A percentile compares a stretch with the other conserved stretches of the same genome.
Conservation (phyloP, 106 monocot species). For the Apostasia ramifera region DNA sequence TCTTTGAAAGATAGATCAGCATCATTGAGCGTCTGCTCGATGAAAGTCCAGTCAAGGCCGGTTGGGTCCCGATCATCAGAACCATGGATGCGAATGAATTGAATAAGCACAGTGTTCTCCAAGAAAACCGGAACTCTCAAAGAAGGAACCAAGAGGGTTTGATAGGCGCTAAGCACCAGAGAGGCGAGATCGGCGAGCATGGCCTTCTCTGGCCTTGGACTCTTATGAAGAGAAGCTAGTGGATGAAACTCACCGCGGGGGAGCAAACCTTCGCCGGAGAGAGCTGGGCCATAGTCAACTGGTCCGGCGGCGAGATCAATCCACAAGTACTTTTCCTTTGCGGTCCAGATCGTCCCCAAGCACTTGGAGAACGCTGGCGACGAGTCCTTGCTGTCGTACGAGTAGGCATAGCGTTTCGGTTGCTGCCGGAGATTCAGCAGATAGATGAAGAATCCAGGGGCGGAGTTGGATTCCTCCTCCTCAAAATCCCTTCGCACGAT, state of each 20-base stretch:
- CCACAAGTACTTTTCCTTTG: constrained; percentile 68
- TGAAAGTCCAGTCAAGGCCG: constrained; percentile 47
- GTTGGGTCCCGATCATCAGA: constrained; percentile 20
- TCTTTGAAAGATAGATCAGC: constrained; percentile 38
- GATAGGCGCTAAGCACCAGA: constrained; percentile 60
- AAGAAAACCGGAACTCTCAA: constrained; percentile 68
- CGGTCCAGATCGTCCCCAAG: constrained; percentile 58
- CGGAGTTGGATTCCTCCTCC: constrained; percentile 24
- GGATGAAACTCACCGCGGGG: constrained; percentile 92
- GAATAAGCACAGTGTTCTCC: constrained; percentile 41
- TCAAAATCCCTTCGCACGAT: constrained; percentile 41
- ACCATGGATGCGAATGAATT: constrained; percentile 70
- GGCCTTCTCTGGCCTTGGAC: constrained; percentile 39
- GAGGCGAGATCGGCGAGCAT: constrained; percentile 67
- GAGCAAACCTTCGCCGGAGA: constrained; percentile 82
- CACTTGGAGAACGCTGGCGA: constrained; percentile 61
- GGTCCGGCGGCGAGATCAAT: constrained; percentile 87
- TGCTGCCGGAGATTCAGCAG: constrained; percentile 45
- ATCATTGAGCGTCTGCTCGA: constrained; percentile 54
- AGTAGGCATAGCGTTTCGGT: constrained; percentile 66
- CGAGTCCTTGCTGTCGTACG: constrained; percentile 24
- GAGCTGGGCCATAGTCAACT: constrained; percentile 76
- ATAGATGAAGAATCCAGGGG: constrained; percentile 68
- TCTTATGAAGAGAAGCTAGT: constrained; percentile 54
- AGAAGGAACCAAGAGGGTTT: constrained; percentile 60